Evolutionary conservation across 257 asterid genomes (phyloP).

Genomic region (Petrea volubilis): DNA sequence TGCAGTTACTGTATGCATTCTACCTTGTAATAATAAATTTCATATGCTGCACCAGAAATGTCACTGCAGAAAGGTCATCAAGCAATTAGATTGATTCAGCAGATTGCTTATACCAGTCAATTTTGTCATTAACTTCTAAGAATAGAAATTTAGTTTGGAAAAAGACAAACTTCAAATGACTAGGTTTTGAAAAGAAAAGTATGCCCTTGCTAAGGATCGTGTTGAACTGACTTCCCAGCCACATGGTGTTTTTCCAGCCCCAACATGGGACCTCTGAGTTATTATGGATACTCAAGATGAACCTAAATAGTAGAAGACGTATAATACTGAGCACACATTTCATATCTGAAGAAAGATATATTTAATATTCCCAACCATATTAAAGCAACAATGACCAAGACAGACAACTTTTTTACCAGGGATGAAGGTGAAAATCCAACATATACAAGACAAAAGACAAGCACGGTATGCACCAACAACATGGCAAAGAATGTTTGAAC

Average conservation of each 20-base stretch:
- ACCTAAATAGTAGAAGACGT: neutral
- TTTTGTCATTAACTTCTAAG: neutral
- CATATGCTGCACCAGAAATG: neutral
- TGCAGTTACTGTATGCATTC: neutral
- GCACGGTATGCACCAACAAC: neutral
- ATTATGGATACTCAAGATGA: neutral
- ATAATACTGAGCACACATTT: neutral
- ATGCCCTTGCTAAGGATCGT: neutral
- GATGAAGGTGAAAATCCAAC: neutral
- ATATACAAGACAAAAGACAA: neutral
- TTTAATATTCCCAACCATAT: neutral
- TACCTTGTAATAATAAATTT: neutral
- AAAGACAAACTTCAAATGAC: neutral
- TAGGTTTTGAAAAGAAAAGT: neutral
- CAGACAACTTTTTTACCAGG: neutral
- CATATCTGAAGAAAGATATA: neutral
- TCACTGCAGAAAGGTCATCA: neutral
- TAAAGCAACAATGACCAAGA: neutral
- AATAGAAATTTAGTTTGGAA: neutral
- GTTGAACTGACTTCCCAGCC: neutral
- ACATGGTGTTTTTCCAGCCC: neutral
- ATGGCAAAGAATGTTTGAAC: neutral
- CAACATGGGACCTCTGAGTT: neutral
- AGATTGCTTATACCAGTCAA: neutral
- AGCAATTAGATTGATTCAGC: neutral